Evolutionary conservation across 1,284 basidiomycete genomes (phyloP).

Genomic region (Ceratobasidium sp.): DNA sequence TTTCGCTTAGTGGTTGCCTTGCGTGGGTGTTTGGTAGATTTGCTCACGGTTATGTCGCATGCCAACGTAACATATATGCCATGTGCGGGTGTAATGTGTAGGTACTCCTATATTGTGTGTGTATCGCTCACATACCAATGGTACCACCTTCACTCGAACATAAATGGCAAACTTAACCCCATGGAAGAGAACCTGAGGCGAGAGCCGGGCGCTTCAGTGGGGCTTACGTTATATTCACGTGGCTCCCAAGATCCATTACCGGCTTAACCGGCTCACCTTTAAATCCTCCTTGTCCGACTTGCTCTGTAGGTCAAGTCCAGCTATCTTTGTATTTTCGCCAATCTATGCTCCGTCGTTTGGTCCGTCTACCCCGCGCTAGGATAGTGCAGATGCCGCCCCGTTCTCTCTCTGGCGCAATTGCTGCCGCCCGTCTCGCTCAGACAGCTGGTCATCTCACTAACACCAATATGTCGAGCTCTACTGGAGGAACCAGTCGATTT

Average conservation of each 20-base stretch:
- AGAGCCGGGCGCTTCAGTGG: neutral
- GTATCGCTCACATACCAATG: no score
- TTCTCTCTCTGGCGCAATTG: conserved; percentile 11
- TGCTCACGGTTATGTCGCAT: neutral
- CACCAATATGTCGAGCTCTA: neutral
- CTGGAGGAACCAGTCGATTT: neutral
- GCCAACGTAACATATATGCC: neutral
- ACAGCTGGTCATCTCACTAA: conserved; percentile 34
- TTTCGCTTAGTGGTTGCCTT: neutral
- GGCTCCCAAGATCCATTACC: conserved; percentile 1
- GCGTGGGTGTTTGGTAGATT: neutral
- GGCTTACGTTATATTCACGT: conserved; percentile 39
- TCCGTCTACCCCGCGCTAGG: conserved; percentile 24
- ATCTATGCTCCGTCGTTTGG: conserved; percentile 36
- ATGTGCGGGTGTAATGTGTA: no score
- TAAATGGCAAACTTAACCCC: neutral
- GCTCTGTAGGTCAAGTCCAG: neutral
- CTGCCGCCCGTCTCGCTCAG: conserved; percentile 40
- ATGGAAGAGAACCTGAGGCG: neutral
- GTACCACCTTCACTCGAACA: neutral
- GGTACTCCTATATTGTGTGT: neutral
- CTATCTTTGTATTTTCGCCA: neutral
- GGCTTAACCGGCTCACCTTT: conserved; percentile 31
- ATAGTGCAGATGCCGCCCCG: conserved; percentile 41
- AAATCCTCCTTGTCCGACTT: neutral